phyloP scores from a whole-genome alignment of 192 early-diverging fungal genomes.

The Coemansia sp. region DNA sequence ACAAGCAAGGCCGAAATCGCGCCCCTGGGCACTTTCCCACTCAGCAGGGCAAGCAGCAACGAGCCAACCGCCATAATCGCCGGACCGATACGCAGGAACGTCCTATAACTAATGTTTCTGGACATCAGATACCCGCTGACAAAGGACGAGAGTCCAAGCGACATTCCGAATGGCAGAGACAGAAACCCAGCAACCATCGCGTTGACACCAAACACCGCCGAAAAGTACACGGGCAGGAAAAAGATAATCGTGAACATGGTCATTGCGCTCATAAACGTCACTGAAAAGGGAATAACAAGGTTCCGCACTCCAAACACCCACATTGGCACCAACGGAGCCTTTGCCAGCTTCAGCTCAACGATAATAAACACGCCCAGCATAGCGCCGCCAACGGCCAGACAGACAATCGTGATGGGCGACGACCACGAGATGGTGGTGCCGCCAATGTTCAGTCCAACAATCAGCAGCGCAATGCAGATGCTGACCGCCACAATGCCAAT shows the following conservation, averaged over 20 bases:
- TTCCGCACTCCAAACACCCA: slow-evolving; percentile 61
- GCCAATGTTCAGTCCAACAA: slow-evolving; percentile 76
- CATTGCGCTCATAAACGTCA: slow-evolving; percentile 50
- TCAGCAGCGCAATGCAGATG: slow-evolving; percentile 60
- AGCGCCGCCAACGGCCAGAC: slow-evolving; percentile 38
- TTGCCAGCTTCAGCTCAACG: slow-evolving; percentile 60
- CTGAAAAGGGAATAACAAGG: slow-evolving; percentile 35
- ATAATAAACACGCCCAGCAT: slow-evolving; percentile 57
- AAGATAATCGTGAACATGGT: slow-evolving; percentile 58
- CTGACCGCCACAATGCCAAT: slow-evolving; percentile 60
- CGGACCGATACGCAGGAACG: slow-evolving; percentile 68
- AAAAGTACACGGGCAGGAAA: slow-evolving; percentile 70
- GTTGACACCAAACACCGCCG: slow-evolving; percentile 69
- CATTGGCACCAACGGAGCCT: slow-evolving; percentile 65
- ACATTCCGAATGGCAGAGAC: slow-evolving; percentile 73
- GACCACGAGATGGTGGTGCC: slow-evolving; percentile 64
- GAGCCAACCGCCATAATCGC: slow-evolving; percentile 64
- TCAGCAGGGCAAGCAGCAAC: slow-evolving; percentile 60
- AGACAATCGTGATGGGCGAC: slow-evolving; percentile 55
- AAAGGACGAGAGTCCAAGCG: slow-evolving; percentile 69
- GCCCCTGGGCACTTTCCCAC: slow-evolving; percentile 47
- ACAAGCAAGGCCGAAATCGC: slow-evolving; percentile 64
- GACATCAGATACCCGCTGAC: slow-evolving; percentile 68
- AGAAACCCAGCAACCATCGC: slow-evolving; percentile 80
- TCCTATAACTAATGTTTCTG: slow-evolving; percentile 58